These are phyloP conservation scores for Fusarium liriodendri DNA, from an alignment of 2,329 filamentous ascomycete species.

Conservation along the genomic window DNA sequence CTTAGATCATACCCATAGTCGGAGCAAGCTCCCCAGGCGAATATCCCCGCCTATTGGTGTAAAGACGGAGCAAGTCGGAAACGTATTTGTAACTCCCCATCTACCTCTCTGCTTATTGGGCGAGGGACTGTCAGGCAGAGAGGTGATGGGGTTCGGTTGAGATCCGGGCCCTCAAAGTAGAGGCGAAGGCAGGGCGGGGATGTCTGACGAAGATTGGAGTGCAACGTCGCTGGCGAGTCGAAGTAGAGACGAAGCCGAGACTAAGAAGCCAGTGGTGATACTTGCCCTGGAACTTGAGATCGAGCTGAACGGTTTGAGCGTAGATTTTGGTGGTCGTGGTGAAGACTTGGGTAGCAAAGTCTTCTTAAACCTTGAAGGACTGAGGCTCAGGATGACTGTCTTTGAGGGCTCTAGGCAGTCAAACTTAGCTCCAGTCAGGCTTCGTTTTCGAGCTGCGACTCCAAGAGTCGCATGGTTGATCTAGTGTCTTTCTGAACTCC, in stretches of 20 bases:
- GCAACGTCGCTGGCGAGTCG: background rate
- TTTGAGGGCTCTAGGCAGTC: background rate
- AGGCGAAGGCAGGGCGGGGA: background rate
- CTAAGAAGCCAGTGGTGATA: background rate
- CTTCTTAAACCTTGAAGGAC: background rate
- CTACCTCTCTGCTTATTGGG: background rate
- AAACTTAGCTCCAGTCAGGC: background rate
- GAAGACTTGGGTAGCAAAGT: background rate
- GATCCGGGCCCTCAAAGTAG: background rate
- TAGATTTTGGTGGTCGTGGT: background rate
- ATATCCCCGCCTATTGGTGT: background rate
- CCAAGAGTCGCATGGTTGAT: background rate
- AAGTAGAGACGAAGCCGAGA: background rate
- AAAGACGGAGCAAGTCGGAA: background rate
- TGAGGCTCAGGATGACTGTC: background rate
- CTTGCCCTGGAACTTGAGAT: background rate
- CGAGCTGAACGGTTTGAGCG: background rate
- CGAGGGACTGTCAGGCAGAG: background rate
- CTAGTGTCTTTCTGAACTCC: background rate
- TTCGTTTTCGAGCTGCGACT: background rate
- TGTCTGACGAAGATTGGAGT: background rate
- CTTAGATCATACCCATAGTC: background rate
- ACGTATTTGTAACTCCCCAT: background rate
- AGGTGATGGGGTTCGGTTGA: background rate
- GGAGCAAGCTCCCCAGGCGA: background rate